Evolutionary conservation across 163 green algal genomes (phyloP).

Genomic region (Chloromonas sp.): DNA sequence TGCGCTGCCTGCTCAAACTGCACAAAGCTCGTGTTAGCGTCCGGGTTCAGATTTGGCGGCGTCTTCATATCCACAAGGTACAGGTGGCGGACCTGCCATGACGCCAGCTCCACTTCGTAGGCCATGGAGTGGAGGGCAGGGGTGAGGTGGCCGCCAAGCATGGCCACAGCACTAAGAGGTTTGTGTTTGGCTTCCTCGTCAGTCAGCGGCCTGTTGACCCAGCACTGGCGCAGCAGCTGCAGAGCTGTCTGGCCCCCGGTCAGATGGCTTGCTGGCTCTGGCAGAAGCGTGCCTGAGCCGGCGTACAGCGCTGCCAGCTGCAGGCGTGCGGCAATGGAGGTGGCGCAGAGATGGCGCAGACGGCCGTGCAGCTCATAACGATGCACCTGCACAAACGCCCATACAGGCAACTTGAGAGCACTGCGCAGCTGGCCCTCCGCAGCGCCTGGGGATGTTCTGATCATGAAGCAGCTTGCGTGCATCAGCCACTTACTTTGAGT

Average conservation of each 20-base stretch:
- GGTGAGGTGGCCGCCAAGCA: constrained; percentile 32
- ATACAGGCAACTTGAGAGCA: neutral
- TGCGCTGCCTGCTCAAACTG: constrained; percentile 1
- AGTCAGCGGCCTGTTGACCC: constrained; percentile 33
- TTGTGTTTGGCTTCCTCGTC: constrained; percentile 16
- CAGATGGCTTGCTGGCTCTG: constrained; percentile 31
- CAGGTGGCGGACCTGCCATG: constrained; percentile 29
- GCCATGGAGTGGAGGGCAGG: constrained; percentile 30
- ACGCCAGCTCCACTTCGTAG: constrained; percentile 25
- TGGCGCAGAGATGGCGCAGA: constrained; percentile 35
- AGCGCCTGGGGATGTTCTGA: neutral
- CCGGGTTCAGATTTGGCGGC: constrained; percentile 3
- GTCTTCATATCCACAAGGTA: neutral
- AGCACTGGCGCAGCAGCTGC: constrained; percentile 40
- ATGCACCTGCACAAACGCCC: constrained; percentile 25
- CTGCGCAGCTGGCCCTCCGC: neutral
- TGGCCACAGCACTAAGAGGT: constrained; percentile 6
- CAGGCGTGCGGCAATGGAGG: constrained; percentile 29
- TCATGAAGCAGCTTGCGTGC: neutral
- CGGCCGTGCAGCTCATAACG: constrained; percentile 43
- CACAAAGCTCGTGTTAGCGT: constrained; percentile 25
- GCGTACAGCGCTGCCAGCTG: constrained; percentile 59
- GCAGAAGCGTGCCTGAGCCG: constrained; percentile 41
- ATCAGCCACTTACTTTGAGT: neutral
- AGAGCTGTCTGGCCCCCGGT: constrained; percentile 43